Percentiles rank a stretch among this genome's conserved stretches.
phyloP scores from a whole-genome alignment of 495 filamentous ascomycete genomes.

The Clohesyomyces aquaticus region DNA sequence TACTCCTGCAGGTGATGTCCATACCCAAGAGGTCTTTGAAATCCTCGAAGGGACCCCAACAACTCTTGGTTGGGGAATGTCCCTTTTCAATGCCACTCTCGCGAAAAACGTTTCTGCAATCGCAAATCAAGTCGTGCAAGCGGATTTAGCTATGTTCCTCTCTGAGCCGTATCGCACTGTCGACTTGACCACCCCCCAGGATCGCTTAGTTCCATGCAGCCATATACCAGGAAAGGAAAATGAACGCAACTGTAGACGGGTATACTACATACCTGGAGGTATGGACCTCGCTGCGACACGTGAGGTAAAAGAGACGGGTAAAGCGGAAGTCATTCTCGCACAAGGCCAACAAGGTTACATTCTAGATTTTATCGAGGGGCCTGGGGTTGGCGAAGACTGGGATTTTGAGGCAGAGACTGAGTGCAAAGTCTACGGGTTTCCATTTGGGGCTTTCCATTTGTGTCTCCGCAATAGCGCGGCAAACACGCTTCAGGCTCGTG shows the following conservation, averaged over 20 bases:
- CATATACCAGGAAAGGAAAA: slow-evolving; percentile 6
- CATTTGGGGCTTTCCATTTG: slow-evolving; percentile 11
- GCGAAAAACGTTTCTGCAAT: slow-evolving; percentile 12
- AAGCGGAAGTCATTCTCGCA: slow-evolving; percentile 6
- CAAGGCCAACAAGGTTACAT: slow-evolving; percentile 9
- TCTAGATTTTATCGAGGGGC: slow-evolving; percentile 10
- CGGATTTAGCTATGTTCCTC: slow-evolving; percentile 17
- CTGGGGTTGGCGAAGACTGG: slow-evolving; percentile 8
- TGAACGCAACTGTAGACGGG: slow-evolving; percentile 5
- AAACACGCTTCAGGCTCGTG: slow-evolving; percentile 12
- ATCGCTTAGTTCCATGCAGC: slow-evolving; percentile 9
- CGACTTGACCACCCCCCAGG: background rate
- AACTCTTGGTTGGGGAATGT: slow-evolving; percentile 8
- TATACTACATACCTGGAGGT: slow-evolving; percentile 15
- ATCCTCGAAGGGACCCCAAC: slow-evolving; percentile 2
- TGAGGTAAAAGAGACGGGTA: background rate
- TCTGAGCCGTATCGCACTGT: slow-evolving; percentile 12
- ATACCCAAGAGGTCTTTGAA: slow-evolving; percentile 11
- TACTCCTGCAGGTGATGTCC: slow-evolving; percentile 4
- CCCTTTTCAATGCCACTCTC: slow-evolving; percentile 7
- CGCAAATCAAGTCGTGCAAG: slow-evolving; percentile 14
- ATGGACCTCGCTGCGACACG: slow-evolving; percentile 8
- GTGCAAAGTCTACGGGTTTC: slow-evolving; percentile 12
- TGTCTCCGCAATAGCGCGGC: slow-evolving; percentile 4
- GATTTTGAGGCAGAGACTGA: slow-evolving; percentile 9